Evolutionary conservation across 1,284 basidiomycete species (phyloP).

Genomic region (Tilletia caries): DNA sequence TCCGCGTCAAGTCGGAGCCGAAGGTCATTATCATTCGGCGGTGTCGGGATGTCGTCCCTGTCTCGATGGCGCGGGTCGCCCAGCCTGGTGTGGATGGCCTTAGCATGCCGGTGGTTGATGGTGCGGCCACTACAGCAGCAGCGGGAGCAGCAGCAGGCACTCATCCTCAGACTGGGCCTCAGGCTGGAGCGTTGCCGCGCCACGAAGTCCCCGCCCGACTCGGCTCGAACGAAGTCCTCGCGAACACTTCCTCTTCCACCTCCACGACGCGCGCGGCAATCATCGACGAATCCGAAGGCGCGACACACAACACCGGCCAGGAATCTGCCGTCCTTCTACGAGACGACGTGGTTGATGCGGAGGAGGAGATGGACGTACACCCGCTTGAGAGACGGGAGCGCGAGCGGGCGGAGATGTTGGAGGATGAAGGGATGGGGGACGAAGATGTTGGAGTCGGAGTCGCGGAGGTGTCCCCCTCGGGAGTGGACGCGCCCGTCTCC

Average conservation of each 20-base stretch:
- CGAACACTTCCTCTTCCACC: neutral
- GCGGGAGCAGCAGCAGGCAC: neutral
- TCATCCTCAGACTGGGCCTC: too few species aligned
- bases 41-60: conserved; percentile 49
- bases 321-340: too few species aligned
- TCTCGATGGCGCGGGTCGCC: conserved; percentile 47
- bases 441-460: neutral
- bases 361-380: neutral
- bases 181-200: neutral
- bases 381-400: neutral
- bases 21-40: conserved; percentile 8
- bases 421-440: neutral
- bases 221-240: neutral
- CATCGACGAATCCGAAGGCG: conserved; percentile 8
- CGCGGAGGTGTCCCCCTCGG: neutral
- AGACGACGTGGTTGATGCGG: neutral
- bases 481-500: neutral
- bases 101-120: neutral
- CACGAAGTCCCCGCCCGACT: neutral
- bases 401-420: neutral
- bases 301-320: neutral
- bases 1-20: neutral
- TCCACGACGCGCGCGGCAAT: neutral
- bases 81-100: neutral
- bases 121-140: conserved; percentile 15